These are phyloP conservation scores for Trametes gibbosa DNA, from an alignment of 768 basidiomycete genomes.

Conservation along the genomic window DNA sequence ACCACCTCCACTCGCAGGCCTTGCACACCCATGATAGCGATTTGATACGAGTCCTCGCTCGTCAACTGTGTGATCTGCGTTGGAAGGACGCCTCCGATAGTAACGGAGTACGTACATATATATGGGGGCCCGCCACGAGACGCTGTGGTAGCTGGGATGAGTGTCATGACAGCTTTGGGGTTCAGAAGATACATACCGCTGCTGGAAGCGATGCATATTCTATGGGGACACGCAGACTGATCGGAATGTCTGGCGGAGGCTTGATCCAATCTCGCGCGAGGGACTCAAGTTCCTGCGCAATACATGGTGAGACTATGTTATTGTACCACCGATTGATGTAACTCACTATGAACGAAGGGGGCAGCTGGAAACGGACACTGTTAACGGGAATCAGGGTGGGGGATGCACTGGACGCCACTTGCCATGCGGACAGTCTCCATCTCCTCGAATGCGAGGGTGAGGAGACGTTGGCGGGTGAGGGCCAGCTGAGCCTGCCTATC, in stretches of 20 bases:
- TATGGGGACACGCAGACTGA: constrained; percentile 79
- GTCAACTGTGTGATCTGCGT: constrained; percentile 52
- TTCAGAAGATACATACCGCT: constrained; percentile 51
- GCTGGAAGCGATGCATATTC: constrained; percentile 85
- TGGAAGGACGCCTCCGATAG: constrained; percentile 16
- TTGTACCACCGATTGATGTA: constrained; percentile 6
- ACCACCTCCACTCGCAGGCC: constrained; percentile 85
- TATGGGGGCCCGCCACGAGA: constrained; percentile 76
- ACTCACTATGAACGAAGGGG: constrained; percentile 61
- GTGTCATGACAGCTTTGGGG: constrained; percentile 7
- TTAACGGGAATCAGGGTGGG: constrained; percentile 7
- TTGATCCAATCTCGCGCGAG: constrained; percentile 85
- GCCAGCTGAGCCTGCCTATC: constrained; percentile 56
- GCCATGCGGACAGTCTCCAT: constrained; percentile 86
- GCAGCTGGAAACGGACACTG: constrained; percentile 47
- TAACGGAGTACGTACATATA: constrained; percentile 55
- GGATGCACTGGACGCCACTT: constrained; percentile 19
- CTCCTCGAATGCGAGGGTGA: constrained; percentile 79
- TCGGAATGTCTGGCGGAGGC: constrained; percentile 75
- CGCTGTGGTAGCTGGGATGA: constrained; percentile 43
- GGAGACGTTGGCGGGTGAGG: constrained; percentile 67
- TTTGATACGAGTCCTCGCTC: constrained; percentile 85
- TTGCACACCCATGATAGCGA: constrained; percentile 80
- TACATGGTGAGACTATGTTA: neutral
- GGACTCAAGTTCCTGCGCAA: constrained; percentile 68